Evolutionary conservation across 176 grass and related monocot genomes (phyloP).

Genomic region (Cenchrus americanus): DNA sequence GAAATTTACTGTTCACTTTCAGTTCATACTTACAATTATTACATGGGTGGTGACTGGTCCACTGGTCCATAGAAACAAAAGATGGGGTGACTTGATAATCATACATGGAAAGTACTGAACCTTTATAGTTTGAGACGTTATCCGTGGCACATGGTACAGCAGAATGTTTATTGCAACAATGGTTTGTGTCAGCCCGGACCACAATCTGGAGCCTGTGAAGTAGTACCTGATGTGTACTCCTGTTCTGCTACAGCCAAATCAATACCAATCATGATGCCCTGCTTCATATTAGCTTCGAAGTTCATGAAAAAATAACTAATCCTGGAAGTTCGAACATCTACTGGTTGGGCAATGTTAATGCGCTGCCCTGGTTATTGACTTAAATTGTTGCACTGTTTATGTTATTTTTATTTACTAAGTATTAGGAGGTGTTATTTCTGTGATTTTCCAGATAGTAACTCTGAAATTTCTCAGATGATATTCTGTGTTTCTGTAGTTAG

Average conservation of each 20-base stretch:
- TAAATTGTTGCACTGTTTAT: background rate
- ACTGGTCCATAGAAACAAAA: conserved; percentile 23
- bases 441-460: conserved; percentile 24
- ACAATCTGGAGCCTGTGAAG: conserved; percentile 8
- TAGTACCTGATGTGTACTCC: conserved; percentile 2
- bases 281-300: background rate
- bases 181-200: conserved; percentile 26
- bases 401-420: conserved; percentile 9
- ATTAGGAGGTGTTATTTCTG: background rate
- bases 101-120: conserved; percentile 14
- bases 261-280: conserved; percentile 24
- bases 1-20: background rate
- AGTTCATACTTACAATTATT: conserved; percentile 23
- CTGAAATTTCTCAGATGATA: background rate
- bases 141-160: conserved; percentile 16
- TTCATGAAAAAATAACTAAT: background rate
- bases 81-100: conserved; percentile 1
- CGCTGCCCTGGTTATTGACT: background rate
- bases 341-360: background rate
- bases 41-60: background rate
- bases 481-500: background rate
- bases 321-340: background rate
- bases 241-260: conserved; percentile 10
- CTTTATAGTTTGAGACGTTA: conserved; percentile 12
- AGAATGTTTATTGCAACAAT: conserved; percentile 2